These are phyloP conservation scores for Wickerhamiella domercqiae DNA, from an alignment of 805 yeast genomes.

Conservation along the genomic window DNA sequence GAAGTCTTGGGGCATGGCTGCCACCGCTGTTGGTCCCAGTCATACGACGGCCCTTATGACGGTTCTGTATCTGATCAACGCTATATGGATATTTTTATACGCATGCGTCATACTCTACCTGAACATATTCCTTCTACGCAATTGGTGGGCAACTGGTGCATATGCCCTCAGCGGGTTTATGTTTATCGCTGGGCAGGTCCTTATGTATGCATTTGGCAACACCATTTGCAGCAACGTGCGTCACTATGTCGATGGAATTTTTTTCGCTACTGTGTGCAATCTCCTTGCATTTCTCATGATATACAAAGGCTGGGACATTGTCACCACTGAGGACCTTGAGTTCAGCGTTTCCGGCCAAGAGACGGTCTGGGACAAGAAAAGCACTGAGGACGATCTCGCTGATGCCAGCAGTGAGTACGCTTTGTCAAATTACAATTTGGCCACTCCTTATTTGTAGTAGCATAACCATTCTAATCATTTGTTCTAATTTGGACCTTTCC, in stretches of 20 bases:
- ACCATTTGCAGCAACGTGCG: slow-evolving; percentile 52
- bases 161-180: slow-evolving; percentile 52
- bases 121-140: slow-evolving; percentile 49
- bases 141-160: slow-evolving; percentile 88
- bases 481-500: no score
- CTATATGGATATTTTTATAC: slow-evolving; percentile 45
- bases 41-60: slow-evolving; percentile 57
- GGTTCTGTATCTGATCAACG: slow-evolving; percentile 57
- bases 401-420: slow-evolving; percentile 22
- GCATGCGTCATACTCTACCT: slow-evolving; percentile 53
- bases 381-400: slow-evolving; percentile 17
- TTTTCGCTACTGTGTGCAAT: slow-evolving; percentile 70
- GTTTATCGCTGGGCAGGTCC: slow-evolving; percentile 66
- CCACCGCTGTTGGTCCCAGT: slow-evolving; percentile 28
- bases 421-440: slow-evolving; percentile 22
- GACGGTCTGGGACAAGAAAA: slow-evolving; percentile 27
- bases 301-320: slow-evolving; percentile 92
- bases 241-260: slow-evolving; percentile 83
- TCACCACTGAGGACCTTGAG: slow-evolving; percentile 87
- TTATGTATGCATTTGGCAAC: slow-evolving; percentile 53
- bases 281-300: slow-evolving; percentile 83
- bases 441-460: slow-evolving; percentile 11
- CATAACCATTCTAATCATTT: no score
- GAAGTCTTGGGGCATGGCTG: slow-evolving; percentile 29
- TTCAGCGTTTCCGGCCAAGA: slow-evolving; percentile 54